These are phyloP conservation scores for Beauveria asiatica DNA, from an alignment of 2,329 filamentous ascomycete genomes.

Conservation along the genomic window DNA sequence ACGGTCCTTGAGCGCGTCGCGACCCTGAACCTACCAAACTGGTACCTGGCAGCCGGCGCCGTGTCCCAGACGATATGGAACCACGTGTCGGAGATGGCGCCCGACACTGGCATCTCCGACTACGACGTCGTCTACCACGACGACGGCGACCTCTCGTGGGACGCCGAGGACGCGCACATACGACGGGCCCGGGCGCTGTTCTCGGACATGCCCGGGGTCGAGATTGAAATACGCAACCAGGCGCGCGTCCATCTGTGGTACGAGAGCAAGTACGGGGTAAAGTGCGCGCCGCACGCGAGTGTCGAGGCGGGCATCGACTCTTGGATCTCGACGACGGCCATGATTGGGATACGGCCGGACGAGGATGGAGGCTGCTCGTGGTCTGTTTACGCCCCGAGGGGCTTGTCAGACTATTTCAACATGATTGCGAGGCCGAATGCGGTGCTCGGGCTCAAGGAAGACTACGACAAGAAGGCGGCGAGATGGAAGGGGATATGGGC, in stretches of 20 bases:
- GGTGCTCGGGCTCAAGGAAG: conserved; percentile 18
- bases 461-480: conserved; percentile 23
- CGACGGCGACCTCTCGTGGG: conserved; percentile 24
- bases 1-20: conserved; percentile 20
- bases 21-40: conserved; percentile 22
- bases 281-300: conserved; percentile 22
- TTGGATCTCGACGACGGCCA: conserved; percentile 28
- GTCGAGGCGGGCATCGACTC: conserved; percentile 25
- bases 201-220: conserved; percentile 18
- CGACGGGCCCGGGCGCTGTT: conserved; percentile 23
- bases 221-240: conserved; percentile 31
- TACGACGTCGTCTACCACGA: conserved; percentile 31
- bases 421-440: conserved; percentile 26
- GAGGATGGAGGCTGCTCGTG: conserved; percentile 17
- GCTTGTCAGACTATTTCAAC: conserved; percentile 27
- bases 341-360: conserved; percentile 20
- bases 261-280: conserved; percentile 21
- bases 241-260: conserved; percentile 32
- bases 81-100: conserved; percentile 18
- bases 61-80: conserved; percentile 33
- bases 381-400: conserved; percentile 27
- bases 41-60: conserved; percentile 28
- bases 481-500: conserved; percentile 25
- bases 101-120: conserved; percentile 27
- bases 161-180: conserved; percentile 28